Evolutionary conservation across 2,329 filamentous ascomycete genomes (phyloP).

Genomic region (Exutisphaerella laricina): DNA sequence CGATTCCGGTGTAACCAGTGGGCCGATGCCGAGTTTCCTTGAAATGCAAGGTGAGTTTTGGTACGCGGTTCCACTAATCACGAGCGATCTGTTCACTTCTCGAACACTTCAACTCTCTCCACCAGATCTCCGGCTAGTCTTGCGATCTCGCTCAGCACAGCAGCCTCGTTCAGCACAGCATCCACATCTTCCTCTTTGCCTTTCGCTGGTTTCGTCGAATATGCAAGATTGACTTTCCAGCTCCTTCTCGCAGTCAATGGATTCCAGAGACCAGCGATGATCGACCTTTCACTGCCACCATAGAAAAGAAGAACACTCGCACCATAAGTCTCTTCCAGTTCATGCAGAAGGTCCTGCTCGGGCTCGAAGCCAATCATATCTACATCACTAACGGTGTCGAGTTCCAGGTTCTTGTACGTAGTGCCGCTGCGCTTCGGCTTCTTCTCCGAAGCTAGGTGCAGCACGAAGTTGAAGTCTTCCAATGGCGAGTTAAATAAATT

Average conservation of each 20-base stretch:
- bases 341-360: conserved; percentile 57
- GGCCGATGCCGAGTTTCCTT: background rate
- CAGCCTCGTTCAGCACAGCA: conserved; percentile 58
- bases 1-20: too few species aligned
- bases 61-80: background rate
- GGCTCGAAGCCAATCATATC: conserved; percentile 55
- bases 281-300: conserved; percentile 49
- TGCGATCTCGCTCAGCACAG: conserved; percentile 67
- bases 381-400: conserved; percentile 43
- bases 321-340: conserved; percentile 62
- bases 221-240: conserved; percentile 67
- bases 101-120: conserved; percentile 54
- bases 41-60: background rate
- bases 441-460: conserved; percentile 58
- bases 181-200: conserved; percentile 32
- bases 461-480: conserved; percentile 77
- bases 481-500: conserved; percentile 68
- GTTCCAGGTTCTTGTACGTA: conserved; percentile 76
- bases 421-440: conserved; percentile 36
- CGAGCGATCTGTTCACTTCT: too few species aligned
- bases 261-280: conserved; percentile 62
- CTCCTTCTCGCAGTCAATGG: conserved; percentile 50
- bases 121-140: conserved; percentile 58
- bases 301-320: conserved; percentile 75
- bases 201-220: conserved; percentile 55